phyloP scores from a whole-genome alignment of 2,329 filamentous ascomycete genomes.

The Ophiostoma novo-ulmi region DNA sequence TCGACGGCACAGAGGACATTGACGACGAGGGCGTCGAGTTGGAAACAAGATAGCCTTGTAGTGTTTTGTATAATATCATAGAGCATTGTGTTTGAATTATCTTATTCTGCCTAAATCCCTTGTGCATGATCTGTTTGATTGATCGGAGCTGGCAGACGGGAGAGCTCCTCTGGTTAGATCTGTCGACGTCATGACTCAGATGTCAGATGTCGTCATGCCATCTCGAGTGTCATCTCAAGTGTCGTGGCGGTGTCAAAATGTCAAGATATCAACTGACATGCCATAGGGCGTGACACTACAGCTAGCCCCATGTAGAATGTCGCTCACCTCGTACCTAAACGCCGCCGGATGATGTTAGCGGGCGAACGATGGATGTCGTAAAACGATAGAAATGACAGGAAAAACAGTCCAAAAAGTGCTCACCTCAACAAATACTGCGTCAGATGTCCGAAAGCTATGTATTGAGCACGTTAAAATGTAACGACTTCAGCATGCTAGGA shows the following conservation, averaged over 20 bases:
- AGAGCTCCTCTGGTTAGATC: too few species aligned
- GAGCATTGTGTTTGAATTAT: background rate
- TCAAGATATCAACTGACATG: background rate
- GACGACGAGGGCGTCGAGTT: conserved; percentile 46
- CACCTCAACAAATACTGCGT: background rate
- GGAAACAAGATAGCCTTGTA: conserved; percentile 29
- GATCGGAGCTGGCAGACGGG: background rate
- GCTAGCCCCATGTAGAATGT: background rate
- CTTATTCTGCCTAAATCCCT: background rate
- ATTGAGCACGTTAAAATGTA: background rate
- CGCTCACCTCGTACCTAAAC: background rate
- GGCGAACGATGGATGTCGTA: background rate
- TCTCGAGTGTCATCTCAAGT: background rate
- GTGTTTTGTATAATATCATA: background rate
- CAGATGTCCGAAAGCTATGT: background rate
- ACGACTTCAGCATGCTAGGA: background rate
- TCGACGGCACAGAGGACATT: conserved; percentile 48
- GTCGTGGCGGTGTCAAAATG: background rate
- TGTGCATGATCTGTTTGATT: background rate
- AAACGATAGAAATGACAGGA: background rate
- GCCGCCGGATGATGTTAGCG: background rate
- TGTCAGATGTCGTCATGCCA: background rate
- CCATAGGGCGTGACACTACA: background rate
- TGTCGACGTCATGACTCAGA: background rate
- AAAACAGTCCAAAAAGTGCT: background rate